Evolutionary conservation across 140 eudicot genomes (phyloP).

Genomic region (Ambrosia hybrid): DNA sequence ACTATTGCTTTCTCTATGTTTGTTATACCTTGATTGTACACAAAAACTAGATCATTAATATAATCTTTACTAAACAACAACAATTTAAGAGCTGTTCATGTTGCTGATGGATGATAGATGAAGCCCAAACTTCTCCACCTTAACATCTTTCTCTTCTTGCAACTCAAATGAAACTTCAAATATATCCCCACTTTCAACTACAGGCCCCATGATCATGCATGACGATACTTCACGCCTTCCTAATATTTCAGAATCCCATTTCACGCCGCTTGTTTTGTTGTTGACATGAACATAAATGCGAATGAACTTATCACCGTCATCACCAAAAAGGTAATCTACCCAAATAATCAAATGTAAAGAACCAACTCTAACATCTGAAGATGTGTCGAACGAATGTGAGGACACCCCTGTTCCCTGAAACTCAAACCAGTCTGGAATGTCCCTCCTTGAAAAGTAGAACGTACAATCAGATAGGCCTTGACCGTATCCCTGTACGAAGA

Average conservation of each 20-base stretch:
- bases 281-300: constrained; percentile 16
- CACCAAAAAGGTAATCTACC: constrained; percentile 14
- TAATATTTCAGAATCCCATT: constrained; percentile 9
- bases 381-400: constrained; percentile 1
- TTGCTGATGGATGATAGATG: constrained; percentile 19
- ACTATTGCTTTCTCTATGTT: constrained; percentile 17
- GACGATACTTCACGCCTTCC: constrained; percentile 6
- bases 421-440: constrained; percentile 15
- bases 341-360: constrained; percentile 16
- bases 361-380: constrained; percentile 4
- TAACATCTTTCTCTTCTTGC: neutral
- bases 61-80: neutral
- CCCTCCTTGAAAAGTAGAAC: constrained; percentile 16
- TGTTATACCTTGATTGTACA: neutral
- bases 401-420: constrained; percentile 19
- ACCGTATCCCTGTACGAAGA: neutral
- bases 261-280: constrained; percentile 13
- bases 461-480: constrained; percentile 6
- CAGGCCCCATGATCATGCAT: constrained; percentile 19
- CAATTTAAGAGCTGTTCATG: neutral
- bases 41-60: neutral
- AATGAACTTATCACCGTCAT: constrained; percentile 9
- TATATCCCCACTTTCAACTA: constrained; percentile 18
- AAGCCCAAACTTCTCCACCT: constrained; percentile 24
- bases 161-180: constrained; percentile 14